Evolutionary conservation across 1,139 yeast genomes (phyloP).

Genomic region (Debaryomyces sp.): DNA sequence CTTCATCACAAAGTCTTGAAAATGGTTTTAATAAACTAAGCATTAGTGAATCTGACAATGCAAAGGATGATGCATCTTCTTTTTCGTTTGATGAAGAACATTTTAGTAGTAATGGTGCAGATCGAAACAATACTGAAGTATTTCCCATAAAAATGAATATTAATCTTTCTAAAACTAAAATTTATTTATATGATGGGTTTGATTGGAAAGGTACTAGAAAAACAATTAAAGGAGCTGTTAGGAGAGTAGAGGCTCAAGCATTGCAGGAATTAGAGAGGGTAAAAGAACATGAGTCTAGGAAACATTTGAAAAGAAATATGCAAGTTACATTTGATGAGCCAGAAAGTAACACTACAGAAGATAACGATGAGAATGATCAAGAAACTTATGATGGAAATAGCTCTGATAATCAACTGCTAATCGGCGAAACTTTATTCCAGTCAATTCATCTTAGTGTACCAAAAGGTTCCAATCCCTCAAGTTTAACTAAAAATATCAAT

Average conservation of each 20-base stretch:
- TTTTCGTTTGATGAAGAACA: constrained; percentile 47
- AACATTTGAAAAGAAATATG: neutral
- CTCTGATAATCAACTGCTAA: constrained; percentile 10
- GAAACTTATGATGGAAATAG: constrained; percentile 12
- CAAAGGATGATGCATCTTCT: constrained; percentile 1
- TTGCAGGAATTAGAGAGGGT: constrained; percentile 14
- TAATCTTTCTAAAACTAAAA: constrained; percentile 39
- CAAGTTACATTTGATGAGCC: constrained; percentile 10
- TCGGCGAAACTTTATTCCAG: constrained; percentile 70
- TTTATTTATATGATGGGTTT: constrained; percentile 84
- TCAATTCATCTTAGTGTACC: constrained; percentile 74
- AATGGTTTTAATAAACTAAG: constrained; percentile 3
- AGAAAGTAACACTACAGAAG: constrained; percentile 10
- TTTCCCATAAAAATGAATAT: constrained; percentile 36
- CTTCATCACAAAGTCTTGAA: constrained; percentile 2
- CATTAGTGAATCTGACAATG: neutral
- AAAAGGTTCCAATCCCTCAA: constrained; percentile 47
- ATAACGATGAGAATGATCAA: constrained; percentile 14
- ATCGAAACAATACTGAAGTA: constrained; percentile 12
- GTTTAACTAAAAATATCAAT: constrained; percentile 57
- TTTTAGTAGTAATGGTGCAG: constrained; percentile 29
- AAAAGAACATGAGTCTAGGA: constrained; percentile 9
- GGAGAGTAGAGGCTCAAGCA: constrained; percentile 57
- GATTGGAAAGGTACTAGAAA: constrained; percentile 86
- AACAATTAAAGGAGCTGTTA: constrained; percentile 64